Base-by-base conservation (phyloP, 2,329 filamentous ascomycete species). In the Diaporthe australafricana region DNA sequence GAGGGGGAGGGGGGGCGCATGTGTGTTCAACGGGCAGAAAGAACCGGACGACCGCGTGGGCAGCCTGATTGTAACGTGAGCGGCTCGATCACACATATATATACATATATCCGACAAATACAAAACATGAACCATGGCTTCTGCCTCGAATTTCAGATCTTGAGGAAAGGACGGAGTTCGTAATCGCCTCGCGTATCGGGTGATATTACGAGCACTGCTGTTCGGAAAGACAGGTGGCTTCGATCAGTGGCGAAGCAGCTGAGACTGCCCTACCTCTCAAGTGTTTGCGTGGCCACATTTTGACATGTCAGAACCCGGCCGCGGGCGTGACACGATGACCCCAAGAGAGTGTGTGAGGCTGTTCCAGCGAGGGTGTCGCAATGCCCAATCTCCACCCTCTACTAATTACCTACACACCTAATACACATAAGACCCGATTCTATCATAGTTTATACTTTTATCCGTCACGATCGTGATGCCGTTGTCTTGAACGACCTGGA, bases 21-120 rank as follows among this genome's bases (percentile, higher is more conserved):
- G 35, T 25, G 60, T 16, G 30, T 38, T 47, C 42, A 38, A 38
- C 8, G 45, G 27, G 45, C 27, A 35, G 30, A 35, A 20, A 22
- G 45, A 6, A 20, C 42, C 45, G 16, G 30, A 38, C 50, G 8
- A 50, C 30, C 60, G 30, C 30, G 5, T 38, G 30, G 45, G 20
- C 38, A 50, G 60, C 45, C 45, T 50, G 60, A 50, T 62, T 65
- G 42, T 38, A 42, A 50, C 2, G 60, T 22, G 45, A 65, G 35
- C 45, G 60, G n/a, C 60, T 38, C 30, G n/a, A 65, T 35, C 27
- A 25, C 22, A 65, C 27, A 38, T 22, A 38, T 50, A 50, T 50
- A 45, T 20, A 17, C 38, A 65, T 38, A 63, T 14, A 65, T 50
- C 14, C 45, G 48, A 48, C 30, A 35, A 48, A 65, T n/a, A 20